phyloP scores from a whole-genome alignment of 2,329 filamentous ascomycete species.

The Trichoderma endophyticum region DNA sequence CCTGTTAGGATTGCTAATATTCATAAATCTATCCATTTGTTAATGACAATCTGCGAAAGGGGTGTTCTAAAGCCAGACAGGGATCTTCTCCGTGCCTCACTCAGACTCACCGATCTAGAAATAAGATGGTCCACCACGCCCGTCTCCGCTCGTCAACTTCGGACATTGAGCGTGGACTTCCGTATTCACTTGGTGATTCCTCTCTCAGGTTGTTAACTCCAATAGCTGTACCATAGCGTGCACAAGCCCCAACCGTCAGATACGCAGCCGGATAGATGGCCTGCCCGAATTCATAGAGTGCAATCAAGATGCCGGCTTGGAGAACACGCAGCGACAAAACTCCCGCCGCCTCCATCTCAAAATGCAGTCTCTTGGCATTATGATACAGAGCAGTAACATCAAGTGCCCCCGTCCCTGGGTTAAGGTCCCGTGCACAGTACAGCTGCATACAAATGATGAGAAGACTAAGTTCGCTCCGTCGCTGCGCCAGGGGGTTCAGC shows the following conservation, averaged over 20 bases:
- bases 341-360: background rate
- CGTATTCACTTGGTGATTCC: background rate
- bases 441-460: background rate
- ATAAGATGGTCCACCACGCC: background rate
- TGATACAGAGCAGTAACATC: background rate
- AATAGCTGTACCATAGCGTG: background rate
- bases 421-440: background rate
- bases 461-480: background rate
- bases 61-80: background rate
- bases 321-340: background rate
- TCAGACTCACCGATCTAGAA: background rate
- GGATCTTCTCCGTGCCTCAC: background rate
- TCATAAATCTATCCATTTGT: background rate
- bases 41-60: background rate
- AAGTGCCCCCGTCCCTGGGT: background rate
- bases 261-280: background rate
- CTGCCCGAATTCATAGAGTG: background rate
- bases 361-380: background rate
- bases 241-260: background rate
- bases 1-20: background rate
- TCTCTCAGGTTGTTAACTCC: background rate
- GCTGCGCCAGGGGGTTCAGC: background rate
- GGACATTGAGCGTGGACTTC: background rate
- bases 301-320: background rate
- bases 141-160: conserved; percentile 1